A percentile compares a stretch with the other conserved stretches of the same genome.
Evolutionary conservation across 305 asterid genomes (phyloP).

Genomic region (Rubia peregrina): DNA sequence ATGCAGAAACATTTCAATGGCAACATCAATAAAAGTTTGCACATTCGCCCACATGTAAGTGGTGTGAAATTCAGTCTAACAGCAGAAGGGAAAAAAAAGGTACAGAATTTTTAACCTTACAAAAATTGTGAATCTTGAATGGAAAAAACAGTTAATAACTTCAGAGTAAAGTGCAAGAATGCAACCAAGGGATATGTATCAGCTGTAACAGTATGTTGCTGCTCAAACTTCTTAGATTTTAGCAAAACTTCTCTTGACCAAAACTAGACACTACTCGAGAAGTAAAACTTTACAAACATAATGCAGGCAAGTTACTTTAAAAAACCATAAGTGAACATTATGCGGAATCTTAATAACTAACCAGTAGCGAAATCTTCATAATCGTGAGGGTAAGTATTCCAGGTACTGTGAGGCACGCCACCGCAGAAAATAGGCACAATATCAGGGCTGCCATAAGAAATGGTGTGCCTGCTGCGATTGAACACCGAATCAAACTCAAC

Average conservation of each 20-base stretch:
- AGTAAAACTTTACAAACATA: not conserved
- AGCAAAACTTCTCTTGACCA: not conserved
- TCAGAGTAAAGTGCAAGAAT: not conserved
- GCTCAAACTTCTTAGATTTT: not conserved
- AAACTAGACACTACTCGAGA: not conserved
- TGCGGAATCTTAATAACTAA: conserved; percentile 24
- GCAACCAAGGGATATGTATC: not conserved
- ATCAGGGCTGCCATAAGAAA: conserved; percentile 96
- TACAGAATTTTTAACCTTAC: not conserved
- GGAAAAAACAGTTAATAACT: not conserved
- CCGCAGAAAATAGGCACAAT: conserved; percentile 89
- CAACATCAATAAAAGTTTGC: not conserved
- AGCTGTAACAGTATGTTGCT: too few species aligned
- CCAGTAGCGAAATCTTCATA: conserved; percentile 98
- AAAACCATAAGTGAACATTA: not conserved
- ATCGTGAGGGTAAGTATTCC: conserved; percentile 79
- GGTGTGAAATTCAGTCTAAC: not conserved
- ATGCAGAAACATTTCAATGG: not conserved
- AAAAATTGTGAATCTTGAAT: not conserved
- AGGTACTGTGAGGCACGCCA: conserved; percentile 82
- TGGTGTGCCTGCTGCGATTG: conserved; percentile 83
- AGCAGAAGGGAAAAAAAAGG: too few species aligned
- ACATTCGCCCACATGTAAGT: not conserved
- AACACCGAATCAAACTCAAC: conserved; percentile 98
- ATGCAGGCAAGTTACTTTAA: not conserved